Conservation (phyloP, 768 basidiomycete species). For the Rhodosporidiobolus odoratus region DNA sequence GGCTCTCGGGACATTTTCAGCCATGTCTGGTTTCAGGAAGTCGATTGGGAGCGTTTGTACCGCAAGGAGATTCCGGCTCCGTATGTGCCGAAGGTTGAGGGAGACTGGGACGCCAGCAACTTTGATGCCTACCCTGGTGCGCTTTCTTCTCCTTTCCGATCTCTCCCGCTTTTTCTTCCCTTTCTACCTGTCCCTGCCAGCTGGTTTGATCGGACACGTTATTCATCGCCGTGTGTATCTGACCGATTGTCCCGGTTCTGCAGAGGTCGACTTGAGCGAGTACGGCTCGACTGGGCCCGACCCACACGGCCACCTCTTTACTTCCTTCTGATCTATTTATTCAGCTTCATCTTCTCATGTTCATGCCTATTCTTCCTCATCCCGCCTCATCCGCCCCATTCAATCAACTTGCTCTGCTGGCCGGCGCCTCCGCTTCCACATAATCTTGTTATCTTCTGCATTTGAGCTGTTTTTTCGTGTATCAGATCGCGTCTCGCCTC, state of each 20-base stretch:
- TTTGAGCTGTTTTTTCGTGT: no score
- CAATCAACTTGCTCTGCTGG: background rate
- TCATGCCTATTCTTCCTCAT: background rate
- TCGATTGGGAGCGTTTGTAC: slow-evolving; percentile 73
- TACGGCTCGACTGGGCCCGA: slow-evolving; percentile 40
- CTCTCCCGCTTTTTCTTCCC: background rate
- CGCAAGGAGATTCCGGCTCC: slow-evolving; percentile 87
- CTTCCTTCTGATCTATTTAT: slow-evolving; percentile 7
- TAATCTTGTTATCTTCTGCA: no score
- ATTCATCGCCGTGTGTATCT: background rate
- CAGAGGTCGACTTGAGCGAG: slow-evolving; percentile 39
- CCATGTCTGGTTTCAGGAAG: slow-evolving; percentile 91
- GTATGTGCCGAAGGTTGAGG: slow-evolving; percentile 82
- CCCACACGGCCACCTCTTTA: slow-evolving; percentile 42
- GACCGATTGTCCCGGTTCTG: background rate
- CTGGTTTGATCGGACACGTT: no score
- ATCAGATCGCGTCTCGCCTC: background rate
- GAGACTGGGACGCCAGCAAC: slow-evolving; percentile 89
- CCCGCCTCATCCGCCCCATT: background rate
- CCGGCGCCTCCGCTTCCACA: background rate
- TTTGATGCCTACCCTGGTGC: slow-evolving; percentile 41
- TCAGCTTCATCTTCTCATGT: background rate
- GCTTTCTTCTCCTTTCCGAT: background rate
- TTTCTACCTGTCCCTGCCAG: no score
- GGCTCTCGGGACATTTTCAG: slow-evolving; percentile 86